Conservation (phyloP, 164 flowering plant species). For the Chimonanthus salicifolius region DNA sequence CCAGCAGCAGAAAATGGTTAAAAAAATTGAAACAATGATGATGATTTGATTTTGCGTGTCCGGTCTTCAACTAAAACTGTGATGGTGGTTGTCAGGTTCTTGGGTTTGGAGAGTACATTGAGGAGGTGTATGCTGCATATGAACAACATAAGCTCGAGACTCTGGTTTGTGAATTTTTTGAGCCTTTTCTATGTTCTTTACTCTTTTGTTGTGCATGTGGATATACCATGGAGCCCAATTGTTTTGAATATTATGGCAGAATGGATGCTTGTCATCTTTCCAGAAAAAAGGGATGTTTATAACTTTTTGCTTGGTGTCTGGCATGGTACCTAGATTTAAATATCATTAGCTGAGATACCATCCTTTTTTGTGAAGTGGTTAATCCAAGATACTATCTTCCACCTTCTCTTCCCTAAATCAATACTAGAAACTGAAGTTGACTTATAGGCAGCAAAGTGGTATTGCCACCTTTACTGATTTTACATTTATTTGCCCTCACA, state of each 20-base stretch:
- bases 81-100: constrained; percentile 51
- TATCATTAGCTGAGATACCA: too few relatives aligned
- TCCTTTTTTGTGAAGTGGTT: too few relatives aligned
- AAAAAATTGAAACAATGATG: not conserved
- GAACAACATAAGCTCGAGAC: constrained; percentile 95
- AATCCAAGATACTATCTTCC: not conserved
- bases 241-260: not conserved
- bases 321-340: too few relatives aligned
- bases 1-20: too few relatives aligned
- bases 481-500: not conserved
- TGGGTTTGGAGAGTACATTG: constrained; percentile 93
- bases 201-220: not conserved
- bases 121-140: constrained; percentile 93
- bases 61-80: not conserved
- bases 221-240: too few relatives aligned
- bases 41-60: not conserved
- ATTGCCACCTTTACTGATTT: not conserved
- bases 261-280: not conserved
- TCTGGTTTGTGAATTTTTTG: constrained; percentile 35
- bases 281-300: too few relatives aligned
- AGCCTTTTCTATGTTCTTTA: not conserved
- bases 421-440: not conserved
- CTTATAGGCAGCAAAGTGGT: not conserved
- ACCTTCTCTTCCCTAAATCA: not conserved
- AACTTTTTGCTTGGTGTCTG: not conserved